A percentile compares a stretch with the other conserved stretches of the same genome.
These are phyloP conservation scores for Conticribra weissflogii DNA, from an alignment of 108 stramenopile genomes.

Conservation along the genomic window DNA sequence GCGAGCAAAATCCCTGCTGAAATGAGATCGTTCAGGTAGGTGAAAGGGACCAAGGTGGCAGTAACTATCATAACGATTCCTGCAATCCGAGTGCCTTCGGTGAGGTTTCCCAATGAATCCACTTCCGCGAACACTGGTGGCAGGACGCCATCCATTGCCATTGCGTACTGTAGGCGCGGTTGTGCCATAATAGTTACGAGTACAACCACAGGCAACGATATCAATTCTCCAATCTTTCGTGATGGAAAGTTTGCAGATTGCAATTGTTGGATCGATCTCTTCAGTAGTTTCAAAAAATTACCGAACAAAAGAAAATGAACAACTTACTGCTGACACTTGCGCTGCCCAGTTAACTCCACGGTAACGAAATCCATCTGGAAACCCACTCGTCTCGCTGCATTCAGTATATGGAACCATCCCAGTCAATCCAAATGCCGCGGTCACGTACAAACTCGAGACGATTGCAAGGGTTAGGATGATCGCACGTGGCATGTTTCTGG, in stretches of 20 bases:
- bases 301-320: not conserved
- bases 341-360: constrained; percentile 58
- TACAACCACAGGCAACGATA: constrained; percentile 89
- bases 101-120: constrained; percentile 67
- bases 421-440: constrained; percentile 62
- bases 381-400: constrained; percentile 69
- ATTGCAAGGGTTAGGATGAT: constrained; percentile 60
- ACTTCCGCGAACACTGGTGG: constrained; percentile 68
- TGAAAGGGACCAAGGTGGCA: constrained; percentile 84
- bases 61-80: constrained; percentile 72
- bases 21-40: constrained; percentile 76
- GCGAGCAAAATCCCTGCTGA: constrained; percentile 73
- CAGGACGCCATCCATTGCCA: constrained; percentile 85
- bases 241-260: too few relatives aligned
- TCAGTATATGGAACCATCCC: constrained; percentile 71
- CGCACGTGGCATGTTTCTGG: constrained; percentile 63
- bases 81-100: constrained; percentile 57
- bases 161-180: constrained; percentile 78
- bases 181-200: constrained; percentile 89
- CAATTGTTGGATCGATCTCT: too few relatives aligned
- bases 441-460: constrained; percentile 59
- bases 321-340: constrained; percentile 53
- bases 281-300: too few relatives aligned
- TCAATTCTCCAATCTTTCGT: constrained; percentile 68
- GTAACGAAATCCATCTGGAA: constrained; percentile 73